Evolutionary conservation across 371 early-diverging fungal genomes (phyloP), one percentile per base, ranked within the genome.

Genomic region (Zopfochytrium polystomum): DNA sequence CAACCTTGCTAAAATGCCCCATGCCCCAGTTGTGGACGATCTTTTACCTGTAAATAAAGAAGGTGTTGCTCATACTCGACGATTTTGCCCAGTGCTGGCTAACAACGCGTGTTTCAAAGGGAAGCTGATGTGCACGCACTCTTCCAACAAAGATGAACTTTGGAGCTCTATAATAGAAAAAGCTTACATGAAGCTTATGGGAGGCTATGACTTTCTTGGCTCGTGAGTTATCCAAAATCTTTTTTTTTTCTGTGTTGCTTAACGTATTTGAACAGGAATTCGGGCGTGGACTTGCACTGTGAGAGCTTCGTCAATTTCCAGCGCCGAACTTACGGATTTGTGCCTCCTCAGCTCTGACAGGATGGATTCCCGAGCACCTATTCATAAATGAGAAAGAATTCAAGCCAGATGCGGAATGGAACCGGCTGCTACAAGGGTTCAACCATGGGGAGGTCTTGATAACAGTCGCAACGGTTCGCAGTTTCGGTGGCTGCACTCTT

Each of bases 141-240:
- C 92, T 3, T 81, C 80, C 11, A 81, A 80, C 55, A 80, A 84
- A 55, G 83, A 85, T 55, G 91, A 91, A 66, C 63, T 92, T 18
- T 93, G 93, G 88, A 82, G 91, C 1, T 89, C 90, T 58, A 85
- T 95, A 23, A 80, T 93, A 26, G 95, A 95, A 68, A 95, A 95
- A 64, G 92, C 93, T 5, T 95, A 90, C 67, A 85, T 93, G 87
- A 95, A 95, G 67, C 74, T 92, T 4, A 91, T 90, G 90, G 93
- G 93, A 34, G 95, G 95, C 34, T 95, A 93, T 70, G 88, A 90
- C 65, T 95, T 93, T 64, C 92, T 91, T 3, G 95, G 95, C 50
- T 92, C 92, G n/a, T n/a, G n/a, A n/a, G n/a, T n/a, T n/a, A n/a
- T n/a, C n/a, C n/a, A n/a, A n/a, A n/a, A n/a, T n/a, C n/a, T n/a